A percentile compares a stretch with the other conserved stretches of the same genome.
phyloP scores from a whole-genome alignment of 768 basidiomycete species.

The Pisolithus orientalis region DNA sequence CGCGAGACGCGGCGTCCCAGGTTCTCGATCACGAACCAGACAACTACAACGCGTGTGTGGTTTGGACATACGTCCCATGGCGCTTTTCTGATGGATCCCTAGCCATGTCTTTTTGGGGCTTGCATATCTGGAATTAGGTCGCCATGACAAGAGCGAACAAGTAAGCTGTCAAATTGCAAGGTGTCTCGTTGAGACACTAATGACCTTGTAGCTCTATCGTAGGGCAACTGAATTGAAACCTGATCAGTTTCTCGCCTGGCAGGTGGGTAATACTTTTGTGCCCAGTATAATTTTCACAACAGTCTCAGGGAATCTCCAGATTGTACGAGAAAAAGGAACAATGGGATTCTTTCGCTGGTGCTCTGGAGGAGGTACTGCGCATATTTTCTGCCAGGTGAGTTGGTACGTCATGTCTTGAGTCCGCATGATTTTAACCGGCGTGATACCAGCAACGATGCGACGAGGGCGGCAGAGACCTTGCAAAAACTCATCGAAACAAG shows the following conservation, averaged over 20 bases:
- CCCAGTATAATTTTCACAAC: slow-evolving; percentile 9
- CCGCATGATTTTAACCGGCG: not conserved
- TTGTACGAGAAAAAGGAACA: slow-evolving; percentile 60
- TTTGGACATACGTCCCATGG: not conserved
- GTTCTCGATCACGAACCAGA: slow-evolving; percentile 70
- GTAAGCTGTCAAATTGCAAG: slow-evolving; percentile 38
- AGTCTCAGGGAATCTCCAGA: slow-evolving; percentile 58
- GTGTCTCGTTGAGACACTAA: slow-evolving; percentile 9
- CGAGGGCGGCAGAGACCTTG: slow-evolving; percentile 74
- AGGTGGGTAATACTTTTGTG: slow-evolving; percentile 41
- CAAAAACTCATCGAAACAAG: slow-evolving; percentile 70
- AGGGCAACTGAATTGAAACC: slow-evolving; percentile 70
- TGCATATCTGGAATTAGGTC: slow-evolving; percentile 68
- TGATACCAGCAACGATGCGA: slow-evolving; percentile 57
- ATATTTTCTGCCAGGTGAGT: slow-evolving; percentile 55
- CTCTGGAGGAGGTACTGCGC: slow-evolving; percentile 51
- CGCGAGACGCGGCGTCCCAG: slow-evolving; percentile 58
- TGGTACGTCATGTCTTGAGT: not conserved
- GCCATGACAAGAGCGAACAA: slow-evolving; percentile 74
- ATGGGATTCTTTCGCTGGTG: slow-evolving; percentile 52
- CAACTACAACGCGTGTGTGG: slow-evolving; percentile 82
- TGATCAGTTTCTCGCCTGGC: slow-evolving; percentile 74
- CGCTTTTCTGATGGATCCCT: slow-evolving; percentile 5
- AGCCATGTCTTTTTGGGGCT: slow-evolving; percentile 86
- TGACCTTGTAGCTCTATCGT: slow-evolving; percentile 55